phyloP scores from a whole-genome alignment of 2,329 filamentous ascomycete species.

The Pseudogymnoascus sp. region DNA sequence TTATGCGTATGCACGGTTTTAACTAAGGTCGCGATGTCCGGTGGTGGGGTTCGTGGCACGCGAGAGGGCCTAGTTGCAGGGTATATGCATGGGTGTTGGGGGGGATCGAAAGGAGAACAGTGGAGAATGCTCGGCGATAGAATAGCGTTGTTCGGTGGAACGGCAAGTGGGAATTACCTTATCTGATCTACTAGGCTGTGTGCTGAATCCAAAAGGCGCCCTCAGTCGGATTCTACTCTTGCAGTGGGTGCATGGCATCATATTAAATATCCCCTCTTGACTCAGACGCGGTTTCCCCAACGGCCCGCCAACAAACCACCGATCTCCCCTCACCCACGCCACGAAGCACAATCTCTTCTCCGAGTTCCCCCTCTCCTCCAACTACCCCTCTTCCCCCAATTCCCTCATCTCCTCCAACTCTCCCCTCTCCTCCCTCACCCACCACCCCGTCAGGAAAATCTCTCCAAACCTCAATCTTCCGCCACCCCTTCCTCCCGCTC shows the following conservation, averaged over 20 bases:
- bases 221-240: neutral
- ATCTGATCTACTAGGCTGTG: neutral
- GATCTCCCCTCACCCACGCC: neutral
- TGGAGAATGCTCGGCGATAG: neutral
- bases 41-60: neutral
- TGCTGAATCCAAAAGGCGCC: neutral
- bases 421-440: neutral
- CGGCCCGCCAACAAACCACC: neutral
- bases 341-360: neutral
- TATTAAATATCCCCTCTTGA: neutral
- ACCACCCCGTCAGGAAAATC: constrained; percentile 47
- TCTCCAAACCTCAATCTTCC: constrained; percentile 57
- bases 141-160: neutral
- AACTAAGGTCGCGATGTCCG: neutral
- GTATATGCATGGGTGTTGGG: neutral
- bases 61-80: neutral
- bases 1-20: neutral
- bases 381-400: neutral
- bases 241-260: neutral
- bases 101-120: neutral
- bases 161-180: neutral
- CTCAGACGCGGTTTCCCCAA: neutral
- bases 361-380: neutral
- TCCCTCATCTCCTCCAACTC: neutral
- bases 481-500: constrained; percentile 18